Conservation (phyloP, 2,329 filamentous ascomycete genomes). For the Stromatinia cepivora region DNA sequence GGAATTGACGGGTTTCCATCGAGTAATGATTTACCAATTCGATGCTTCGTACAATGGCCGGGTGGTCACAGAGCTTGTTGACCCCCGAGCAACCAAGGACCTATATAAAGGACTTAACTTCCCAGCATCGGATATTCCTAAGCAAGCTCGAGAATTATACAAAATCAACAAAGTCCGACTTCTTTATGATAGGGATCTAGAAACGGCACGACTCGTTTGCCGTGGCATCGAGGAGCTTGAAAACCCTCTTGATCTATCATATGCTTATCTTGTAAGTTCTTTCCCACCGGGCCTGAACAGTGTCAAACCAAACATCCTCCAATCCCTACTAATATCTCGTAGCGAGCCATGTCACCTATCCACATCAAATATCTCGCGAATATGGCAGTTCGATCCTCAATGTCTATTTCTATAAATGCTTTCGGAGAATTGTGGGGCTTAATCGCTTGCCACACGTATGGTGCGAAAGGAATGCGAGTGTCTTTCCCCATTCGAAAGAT, state of each 20-base stretch:
- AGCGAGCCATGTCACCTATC: slow-evolving; percentile 83
- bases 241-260: slow-evolving; percentile 67
- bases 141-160: slow-evolving; percentile 84
- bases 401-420: slow-evolving; percentile 90
- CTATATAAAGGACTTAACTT: slow-evolving; percentile 87
- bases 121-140: slow-evolving; percentile 84
- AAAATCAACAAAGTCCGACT: slow-evolving; percentile 87
- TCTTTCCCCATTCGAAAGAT: slow-evolving; percentile 90
- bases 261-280: slow-evolving; percentile 60
- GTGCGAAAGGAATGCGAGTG: slow-evolving; percentile 77
- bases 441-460: slow-evolving; percentile 84
- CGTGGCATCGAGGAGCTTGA: slow-evolving; percentile 72
- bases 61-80: slow-evolving; percentile 84
- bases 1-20: slow-evolving; percentile 86
- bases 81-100: slow-evolving; percentile 76
- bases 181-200: slow-evolving; percentile 79
- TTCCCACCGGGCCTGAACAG: not conserved
- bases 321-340: not conserved
- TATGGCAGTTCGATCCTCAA: slow-evolving; percentile 90
- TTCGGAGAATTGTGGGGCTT: slow-evolving; percentile 86
- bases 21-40: slow-evolving; percentile 92
- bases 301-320: too few species aligned
- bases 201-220: slow-evolving; percentile 80
- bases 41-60: slow-evolving; percentile 79
- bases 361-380: slow-evolving; percentile 84